Evolutionary conservation across 1,284 basidiomycete genomes (phyloP), one percentile per base, ranked within the genome.

Genomic region (Tylopilus orsonianus): DNA sequence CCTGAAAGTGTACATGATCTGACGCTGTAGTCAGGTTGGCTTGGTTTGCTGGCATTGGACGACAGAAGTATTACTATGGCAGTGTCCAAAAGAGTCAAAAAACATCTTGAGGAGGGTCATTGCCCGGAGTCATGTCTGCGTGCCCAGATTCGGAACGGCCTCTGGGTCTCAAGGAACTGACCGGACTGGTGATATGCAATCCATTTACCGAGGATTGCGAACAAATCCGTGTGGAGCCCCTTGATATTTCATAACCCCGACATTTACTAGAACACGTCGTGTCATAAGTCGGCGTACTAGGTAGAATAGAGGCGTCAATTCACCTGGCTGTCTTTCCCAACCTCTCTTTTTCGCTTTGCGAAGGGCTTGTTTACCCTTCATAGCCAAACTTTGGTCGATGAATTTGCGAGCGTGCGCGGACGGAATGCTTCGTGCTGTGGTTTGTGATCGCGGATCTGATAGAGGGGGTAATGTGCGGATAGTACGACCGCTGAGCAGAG

Each of bases 41-140:
- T 4, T 88, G 85, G 85, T 85, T 87, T 62, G 49, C 71, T 47
- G 85, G 84, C 6, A 67, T 87, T 38, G 81, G 81, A 23, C 72
- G 85, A 18, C 77, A 70, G 44, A 74, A 75, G 20, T 85, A 80
- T 61, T 79, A 78, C 59, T 80, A 72, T 51, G 73, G 78, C 13
- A 44, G 22, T n/a, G 24, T 12, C 9, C 5, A 1, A 26, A 59
- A 32, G 44, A 19, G 8, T 13, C 49, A 62, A 69, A 61, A 59
- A 38, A 52, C 43, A 37, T 37, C 37, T 10, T 64, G 38, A 61
- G 16, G 44, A 22, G 20, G 34, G 13, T 10, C n/a, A 8, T 32
- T 16, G 16, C 19, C 19, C 13, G 18, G 38, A 33, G 35, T 33
- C 35, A 20, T n/a, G 20, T 30, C 33, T 16, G 10, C 18, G 14